phyloP scores from a whole-genome alignment of 2,329 filamentous ascomycete genomes.

The Ceratocystiopsis sp. region DNA sequence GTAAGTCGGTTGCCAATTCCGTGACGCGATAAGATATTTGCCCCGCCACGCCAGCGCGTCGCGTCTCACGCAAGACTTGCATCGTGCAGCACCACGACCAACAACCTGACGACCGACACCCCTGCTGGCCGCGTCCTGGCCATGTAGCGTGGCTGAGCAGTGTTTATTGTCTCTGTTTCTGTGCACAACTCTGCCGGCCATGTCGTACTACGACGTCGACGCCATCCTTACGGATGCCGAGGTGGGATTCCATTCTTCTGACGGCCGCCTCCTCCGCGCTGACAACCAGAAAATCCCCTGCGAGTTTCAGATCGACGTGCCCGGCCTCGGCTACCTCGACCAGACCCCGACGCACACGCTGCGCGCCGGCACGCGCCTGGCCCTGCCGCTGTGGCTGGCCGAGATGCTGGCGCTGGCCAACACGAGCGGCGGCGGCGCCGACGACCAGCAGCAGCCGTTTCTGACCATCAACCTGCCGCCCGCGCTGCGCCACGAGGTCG shows the following conservation, averaged over 20 bases:
- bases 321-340: conserved; percentile 76
- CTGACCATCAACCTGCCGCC: conserved; percentile 68
- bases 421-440: conserved; percentile 12
- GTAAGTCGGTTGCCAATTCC: no score
- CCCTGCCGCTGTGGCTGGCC: conserved; percentile 83
- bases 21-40: no score
- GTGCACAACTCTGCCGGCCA: conserved; percentile 9
- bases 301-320: conserved; percentile 81
- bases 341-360: conserved; percentile 57
- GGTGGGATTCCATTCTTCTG: conserved; percentile 24
- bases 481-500: conserved; percentile 59
- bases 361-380: conserved; percentile 62
- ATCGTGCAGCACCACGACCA: no score
- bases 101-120: no score
- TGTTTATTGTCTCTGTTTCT: no score
- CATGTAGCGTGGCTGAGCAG: no score
- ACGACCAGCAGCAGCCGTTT: conserved; percentile 30
- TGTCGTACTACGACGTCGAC: conserved; percentile 76
- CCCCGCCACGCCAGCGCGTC: no score
- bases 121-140: no score
- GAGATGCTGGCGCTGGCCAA: conserved; percentile 73
- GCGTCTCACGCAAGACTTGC: no score
- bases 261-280: neutral
- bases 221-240: conserved; percentile 74
- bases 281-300: conserved; percentile 62